Percentiles rank a stretch among this genome's conserved stretches.
Conservation (phyloP, 73 alveolate species). For the Tetrahymena borealis region DNA sequence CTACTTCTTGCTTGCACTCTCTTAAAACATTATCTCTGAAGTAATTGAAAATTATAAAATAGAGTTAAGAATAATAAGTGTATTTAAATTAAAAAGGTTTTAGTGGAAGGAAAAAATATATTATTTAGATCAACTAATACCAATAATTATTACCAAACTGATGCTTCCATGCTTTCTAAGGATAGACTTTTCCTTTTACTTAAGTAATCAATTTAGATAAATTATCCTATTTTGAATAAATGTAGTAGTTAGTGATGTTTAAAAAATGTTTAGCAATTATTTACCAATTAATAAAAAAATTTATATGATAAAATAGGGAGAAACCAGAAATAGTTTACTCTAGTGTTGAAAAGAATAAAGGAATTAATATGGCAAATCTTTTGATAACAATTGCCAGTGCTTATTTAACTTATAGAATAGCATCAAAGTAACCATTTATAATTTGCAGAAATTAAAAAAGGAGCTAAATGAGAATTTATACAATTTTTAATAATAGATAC, state of each 20-base stretch:
- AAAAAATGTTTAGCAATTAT: not conserved
- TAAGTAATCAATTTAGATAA: not conserved
- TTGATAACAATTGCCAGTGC: not conserved
- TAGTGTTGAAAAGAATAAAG: not conserved
- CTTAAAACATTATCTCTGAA: conserved; percentile 8
- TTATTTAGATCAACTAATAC: conserved; percentile 10
- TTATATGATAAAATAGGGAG: not conserved
- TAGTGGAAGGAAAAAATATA: not conserved
- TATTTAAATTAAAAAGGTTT: not conserved
- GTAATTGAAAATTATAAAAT: not conserved
- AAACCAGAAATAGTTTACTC: not conserved
- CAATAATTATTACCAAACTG: not conserved
- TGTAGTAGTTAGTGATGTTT: not conserved
- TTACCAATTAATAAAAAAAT: not conserved
- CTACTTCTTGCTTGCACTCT: conserved; percentile 9
- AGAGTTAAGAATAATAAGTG: not conserved
- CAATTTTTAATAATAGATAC: not conserved
- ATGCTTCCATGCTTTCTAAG: not conserved
- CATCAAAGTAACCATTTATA: not conserved
- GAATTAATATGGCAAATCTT: not conserved
- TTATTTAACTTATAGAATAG: not conserved
- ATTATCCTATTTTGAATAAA: not conserved
- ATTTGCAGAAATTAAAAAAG: not conserved
- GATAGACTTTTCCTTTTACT: not conserved
- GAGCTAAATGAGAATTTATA: not conserved